A percentile compares a stretch with the other conserved stretches of the same genome.
Evolutionary conservation across 805 yeast species (phyloP).

Genomic region (Metschnikowia bowlesiae): DNA sequence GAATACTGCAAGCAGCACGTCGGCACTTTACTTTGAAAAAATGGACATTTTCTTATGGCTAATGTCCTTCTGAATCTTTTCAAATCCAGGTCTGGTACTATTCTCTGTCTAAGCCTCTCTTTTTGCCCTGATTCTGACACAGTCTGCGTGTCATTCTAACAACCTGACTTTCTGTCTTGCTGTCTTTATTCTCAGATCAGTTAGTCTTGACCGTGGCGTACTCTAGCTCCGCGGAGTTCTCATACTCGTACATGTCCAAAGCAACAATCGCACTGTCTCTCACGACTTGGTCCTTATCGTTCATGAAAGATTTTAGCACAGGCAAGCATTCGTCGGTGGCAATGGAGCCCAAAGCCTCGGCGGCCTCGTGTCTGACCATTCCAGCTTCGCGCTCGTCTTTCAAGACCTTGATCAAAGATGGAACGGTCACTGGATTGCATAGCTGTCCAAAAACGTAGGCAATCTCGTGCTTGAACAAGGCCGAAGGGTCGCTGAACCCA

Average conservation of each 20-base stretch:
- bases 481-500: slow-evolving; percentile 87
- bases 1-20: background rate
- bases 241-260: slow-evolving; percentile 96
- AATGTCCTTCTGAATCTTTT: no score
- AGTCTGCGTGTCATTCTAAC: no score
- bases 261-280: slow-evolving; percentile 97
- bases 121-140: no score
- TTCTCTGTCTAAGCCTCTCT: background rate
- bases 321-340: slow-evolving; percentile 96
- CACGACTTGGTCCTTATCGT: slow-evolving; percentile 84
- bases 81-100: no score
- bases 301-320: slow-evolving; percentile 69
- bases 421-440: slow-evolving; percentile 89
- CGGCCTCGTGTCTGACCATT: slow-evolving; percentile 99
- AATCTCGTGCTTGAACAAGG: slow-evolving; percentile 94
- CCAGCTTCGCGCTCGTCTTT: slow-evolving; percentile 80
- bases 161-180: background rate
- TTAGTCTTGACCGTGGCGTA: slow-evolving; percentile 40
- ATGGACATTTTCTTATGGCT: no score
- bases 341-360: slow-evolving; percentile 95
- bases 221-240: slow-evolving; percentile 77
- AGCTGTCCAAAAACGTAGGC: slow-evolving; percentile 98
- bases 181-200: background rate
- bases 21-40: background rate
- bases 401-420: slow-evolving; percentile 77